Percentiles rank a stretch among this genome's conserved stretches.
These are phyloP conservation scores for Elasticomyces elasticus DNA, from an alignment of 495 filamentous ascomycete genomes.

Conservation along the genomic window DNA sequence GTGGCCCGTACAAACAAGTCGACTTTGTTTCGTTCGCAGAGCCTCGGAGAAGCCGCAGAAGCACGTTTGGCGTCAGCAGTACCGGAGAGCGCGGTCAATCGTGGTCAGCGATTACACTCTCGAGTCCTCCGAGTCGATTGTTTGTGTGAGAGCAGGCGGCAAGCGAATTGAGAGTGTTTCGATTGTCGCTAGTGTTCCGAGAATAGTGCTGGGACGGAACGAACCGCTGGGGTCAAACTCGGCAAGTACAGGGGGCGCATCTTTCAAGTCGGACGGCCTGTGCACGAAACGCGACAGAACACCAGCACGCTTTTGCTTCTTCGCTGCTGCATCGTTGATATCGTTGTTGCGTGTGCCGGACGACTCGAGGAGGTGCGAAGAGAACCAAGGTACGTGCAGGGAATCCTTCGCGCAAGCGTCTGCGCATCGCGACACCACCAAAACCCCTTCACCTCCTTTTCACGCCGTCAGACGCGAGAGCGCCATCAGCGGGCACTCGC, in stretches of 20 bases:
- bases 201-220: too few relatives aligned
- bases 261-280: neutral
- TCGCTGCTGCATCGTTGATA: constrained; percentile 1
- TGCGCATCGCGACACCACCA: neutral
- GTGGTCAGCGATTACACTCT: neutral
- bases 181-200: too few relatives aligned
- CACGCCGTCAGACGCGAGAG: constrained; percentile 2
- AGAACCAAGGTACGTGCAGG: constrained; percentile 11
- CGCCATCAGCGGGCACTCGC: constrained; percentile 16
- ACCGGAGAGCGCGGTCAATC: neutral
- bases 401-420: neutral
- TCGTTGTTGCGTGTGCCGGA: neutral
- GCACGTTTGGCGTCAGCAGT: neutral
- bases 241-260: neutral
- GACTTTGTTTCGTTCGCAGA: neutral
- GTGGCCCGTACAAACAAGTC: neutral
- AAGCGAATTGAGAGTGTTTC: neutral
- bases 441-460: constrained; percentile 16
- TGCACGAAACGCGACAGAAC: constrained; percentile 1
- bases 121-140: neutral
- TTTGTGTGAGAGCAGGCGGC: neutral
- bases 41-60: neutral
- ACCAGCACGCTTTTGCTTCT: constrained; percentile 1
- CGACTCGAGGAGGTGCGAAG: constrained; percentile 3
- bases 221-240: neutral